Evolutionary conservation across 2,329 filamentous ascomycete species (phyloP).

Genomic region (Dactylellina haptotyla): DNA sequence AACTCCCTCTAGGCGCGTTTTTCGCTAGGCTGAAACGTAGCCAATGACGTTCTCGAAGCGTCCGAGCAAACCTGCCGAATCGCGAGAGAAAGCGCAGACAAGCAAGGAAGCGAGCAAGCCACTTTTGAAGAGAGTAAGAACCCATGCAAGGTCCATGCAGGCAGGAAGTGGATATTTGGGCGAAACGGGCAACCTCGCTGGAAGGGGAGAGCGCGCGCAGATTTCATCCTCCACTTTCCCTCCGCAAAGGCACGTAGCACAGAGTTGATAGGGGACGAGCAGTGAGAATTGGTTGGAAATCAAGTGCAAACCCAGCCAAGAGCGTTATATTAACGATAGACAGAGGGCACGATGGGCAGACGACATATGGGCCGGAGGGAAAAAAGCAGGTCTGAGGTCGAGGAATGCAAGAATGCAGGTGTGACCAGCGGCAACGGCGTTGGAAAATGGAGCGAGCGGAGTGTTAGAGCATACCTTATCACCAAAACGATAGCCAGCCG

Average conservation of each 20-base stretch:
- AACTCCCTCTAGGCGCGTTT: too few species aligned
- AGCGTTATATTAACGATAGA: too few species aligned
- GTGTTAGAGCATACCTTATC: slow-evolving; percentile 38
- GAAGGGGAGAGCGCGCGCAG: not conserved
- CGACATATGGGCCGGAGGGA: too few species aligned
- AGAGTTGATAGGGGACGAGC: too few species aligned
- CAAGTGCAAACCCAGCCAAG: too few species aligned
- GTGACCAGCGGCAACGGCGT: too few species aligned
- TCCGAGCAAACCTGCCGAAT: slow-evolving; percentile 45
- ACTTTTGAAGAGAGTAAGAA: not conserved
- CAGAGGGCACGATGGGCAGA: too few species aligned
- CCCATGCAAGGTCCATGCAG: slow-evolving; percentile 37
- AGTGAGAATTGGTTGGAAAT: too few species aligned
- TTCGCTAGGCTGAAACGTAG: slow-evolving; percentile 47
- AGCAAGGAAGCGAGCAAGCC: slow-evolving; percentile 43
- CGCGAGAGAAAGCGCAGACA: slow-evolving; percentile 13
- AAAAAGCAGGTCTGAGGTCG: not conserved
- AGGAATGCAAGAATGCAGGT: not conserved
- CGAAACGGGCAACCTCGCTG: not conserved
- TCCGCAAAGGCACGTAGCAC: too few species aligned
- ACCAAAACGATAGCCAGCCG: slow-evolving; percentile 44
- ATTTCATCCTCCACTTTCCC: too few species aligned
- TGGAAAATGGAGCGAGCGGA: not conserved
- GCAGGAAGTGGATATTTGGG: slow-evolving; percentile 36
- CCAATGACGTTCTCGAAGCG: slow-evolving; percentile 36